Evolutionary conservation across 176 grass and related monocot genomes (phyloP).

Genomic region (Canna indica): DNA sequence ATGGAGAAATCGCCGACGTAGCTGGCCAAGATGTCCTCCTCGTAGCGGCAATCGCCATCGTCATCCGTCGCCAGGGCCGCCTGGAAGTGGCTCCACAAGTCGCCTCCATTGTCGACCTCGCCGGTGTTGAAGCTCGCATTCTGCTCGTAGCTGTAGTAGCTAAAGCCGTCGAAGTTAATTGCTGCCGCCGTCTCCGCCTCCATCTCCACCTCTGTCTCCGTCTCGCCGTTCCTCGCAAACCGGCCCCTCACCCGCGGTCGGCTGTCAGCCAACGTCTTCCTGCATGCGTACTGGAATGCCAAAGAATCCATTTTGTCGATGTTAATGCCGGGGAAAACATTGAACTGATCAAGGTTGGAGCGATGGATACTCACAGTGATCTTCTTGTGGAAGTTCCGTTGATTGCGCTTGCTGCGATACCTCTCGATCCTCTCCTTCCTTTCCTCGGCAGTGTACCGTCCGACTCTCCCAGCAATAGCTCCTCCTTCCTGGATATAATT

Average conservation of each 20-base stretch:
- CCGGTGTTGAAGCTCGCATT: background rate
- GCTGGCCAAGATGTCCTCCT: constrained; percentile 56
- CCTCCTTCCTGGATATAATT: constrained; percentile 13
- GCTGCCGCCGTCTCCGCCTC: background rate
- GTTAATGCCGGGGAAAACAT: background rate
- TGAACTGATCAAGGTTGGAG: background rate
- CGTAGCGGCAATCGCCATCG: background rate
- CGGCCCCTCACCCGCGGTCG: constrained; percentile 75
- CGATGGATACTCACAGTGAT: constrained; percentile 46
- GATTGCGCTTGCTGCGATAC: constrained; percentile 73
- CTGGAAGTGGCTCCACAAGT: constrained; percentile 6
- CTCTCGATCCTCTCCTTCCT: constrained; percentile 67
- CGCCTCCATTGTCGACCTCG: constrained; percentile 17
- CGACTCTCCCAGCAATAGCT: constrained; percentile 5
- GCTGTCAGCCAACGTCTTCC: constrained; percentile 93
- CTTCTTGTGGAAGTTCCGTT: constrained; percentile 91
- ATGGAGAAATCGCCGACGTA: constrained; percentile 43
- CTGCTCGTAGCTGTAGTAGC: constrained; percentile 9
- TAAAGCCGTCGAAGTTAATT: background rate
- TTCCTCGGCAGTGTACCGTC: constrained; percentile 70
- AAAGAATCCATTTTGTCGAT: background rate
- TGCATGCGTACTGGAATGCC: constrained; percentile 65
- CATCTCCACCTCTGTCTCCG: constrained; percentile 21
- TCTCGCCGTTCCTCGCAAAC: constrained; percentile 56
- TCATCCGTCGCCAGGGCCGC: constrained; percentile 17